Evolutionary conservation across 257 asterid genomes (phyloP).

Genomic region (Nicotiana tabacum): DNA sequence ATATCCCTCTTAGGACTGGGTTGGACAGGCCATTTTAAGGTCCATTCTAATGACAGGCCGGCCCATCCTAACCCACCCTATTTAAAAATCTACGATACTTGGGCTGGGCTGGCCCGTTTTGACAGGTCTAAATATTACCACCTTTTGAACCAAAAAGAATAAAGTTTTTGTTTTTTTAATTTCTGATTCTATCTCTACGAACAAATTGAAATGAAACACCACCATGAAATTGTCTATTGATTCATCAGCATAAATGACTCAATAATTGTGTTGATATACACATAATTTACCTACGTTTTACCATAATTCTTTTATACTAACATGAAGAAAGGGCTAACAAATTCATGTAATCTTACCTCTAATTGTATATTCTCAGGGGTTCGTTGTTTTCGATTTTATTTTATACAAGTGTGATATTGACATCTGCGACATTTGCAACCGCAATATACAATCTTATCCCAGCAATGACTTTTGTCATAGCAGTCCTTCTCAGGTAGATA

Average conservation of each 20-base stretch:
- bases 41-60: no score
- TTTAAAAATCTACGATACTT: no score
- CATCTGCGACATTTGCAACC: constrained; percentile 22
- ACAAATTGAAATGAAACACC: background rate
- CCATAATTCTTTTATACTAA: background rate
- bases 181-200: background rate
- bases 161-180: no score
- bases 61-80: no score
- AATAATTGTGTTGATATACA: no score
- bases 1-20: no score
- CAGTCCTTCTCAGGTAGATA: constrained; percentile 15
- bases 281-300: background rate
- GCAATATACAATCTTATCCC: constrained; percentile 25
- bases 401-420: constrained; percentile 17
- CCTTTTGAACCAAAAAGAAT: no score
- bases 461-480: constrained; percentile 18
- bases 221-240: background rate
- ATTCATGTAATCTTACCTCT: background rate
- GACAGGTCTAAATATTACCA: no score
- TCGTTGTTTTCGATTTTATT: constrained; percentile 19
- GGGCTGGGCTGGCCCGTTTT: no score
- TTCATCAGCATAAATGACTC: no score
- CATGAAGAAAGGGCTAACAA: background rate
- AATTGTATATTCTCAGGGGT: constrained; percentile 15
- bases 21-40: no score